A percentile compares a stretch with the other conserved stretches of the same genome.
phyloP scores from a whole-genome alignment of 169 alveolate genomes.

The Neospora caninum region DNA sequence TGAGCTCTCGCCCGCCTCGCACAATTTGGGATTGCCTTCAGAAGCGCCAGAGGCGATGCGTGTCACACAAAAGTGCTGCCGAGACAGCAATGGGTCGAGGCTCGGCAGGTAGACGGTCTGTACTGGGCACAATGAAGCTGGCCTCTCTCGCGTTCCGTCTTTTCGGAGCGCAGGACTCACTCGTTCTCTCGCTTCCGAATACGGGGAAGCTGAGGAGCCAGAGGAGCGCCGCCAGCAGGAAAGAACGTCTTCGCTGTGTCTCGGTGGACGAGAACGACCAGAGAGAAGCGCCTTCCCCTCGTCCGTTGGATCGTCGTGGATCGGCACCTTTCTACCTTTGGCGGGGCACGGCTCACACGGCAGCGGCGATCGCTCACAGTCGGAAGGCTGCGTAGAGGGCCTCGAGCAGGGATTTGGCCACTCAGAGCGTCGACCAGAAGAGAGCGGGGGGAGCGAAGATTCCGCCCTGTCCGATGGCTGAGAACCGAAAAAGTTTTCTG shows the following conservation, averaged over 20 bases:
- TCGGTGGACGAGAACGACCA: no score
- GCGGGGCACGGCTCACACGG: no score
- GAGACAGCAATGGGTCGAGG: conserved; percentile 18
- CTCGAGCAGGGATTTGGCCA: background rate
- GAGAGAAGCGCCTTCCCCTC: no score
- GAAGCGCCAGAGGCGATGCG: background rate
- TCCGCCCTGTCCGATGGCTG: background rate
- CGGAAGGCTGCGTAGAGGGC: background rate
- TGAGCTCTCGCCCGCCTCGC: no score
- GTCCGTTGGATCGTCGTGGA: no score
- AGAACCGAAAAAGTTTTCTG: no score
- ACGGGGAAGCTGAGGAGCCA: background rate
- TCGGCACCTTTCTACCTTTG: no score
- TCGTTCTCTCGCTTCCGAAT: background rate
- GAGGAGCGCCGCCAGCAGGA: background rate
- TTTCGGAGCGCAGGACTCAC: background rate
- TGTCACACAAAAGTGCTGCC: conserved; percentile 18
- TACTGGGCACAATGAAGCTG: background rate
- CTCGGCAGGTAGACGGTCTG: background rate
- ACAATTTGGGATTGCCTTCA: background rate
- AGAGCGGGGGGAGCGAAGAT: background rate
- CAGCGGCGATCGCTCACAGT: background rate
- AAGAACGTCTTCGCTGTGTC: background rate
- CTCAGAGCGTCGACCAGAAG: background rate
- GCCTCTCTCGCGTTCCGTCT: background rate